Base-by-base conservation (phyloP, 208 protist species). In the Porcisia hertigi region DNA sequence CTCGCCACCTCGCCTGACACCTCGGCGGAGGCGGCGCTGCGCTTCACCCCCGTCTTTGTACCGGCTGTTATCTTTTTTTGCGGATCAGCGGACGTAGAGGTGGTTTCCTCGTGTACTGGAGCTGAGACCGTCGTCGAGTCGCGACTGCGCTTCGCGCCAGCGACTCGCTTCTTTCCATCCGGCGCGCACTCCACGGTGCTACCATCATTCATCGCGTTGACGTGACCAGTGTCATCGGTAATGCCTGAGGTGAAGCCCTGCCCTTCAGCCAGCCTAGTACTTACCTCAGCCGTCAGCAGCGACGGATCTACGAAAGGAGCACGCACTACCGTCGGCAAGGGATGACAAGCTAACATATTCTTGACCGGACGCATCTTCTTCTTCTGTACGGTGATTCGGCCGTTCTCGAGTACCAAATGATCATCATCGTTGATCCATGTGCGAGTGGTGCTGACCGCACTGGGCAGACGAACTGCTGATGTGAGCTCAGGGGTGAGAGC, bases 371-470 rank as follows among this genome's bases (percentile, higher is more conserved):
- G 70, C 59, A 76, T 30, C 64, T 59, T 64, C 18, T 57, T 70
- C 62, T 79, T 78, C 41, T 74, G 66, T 18, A 85, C 41, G 23
- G 53, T 71, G 0, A 82, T 54, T 8, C 60, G 75, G 11, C 76
- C 81, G 69, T 85, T 81, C 41, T 77, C 76, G 20, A 77, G 47
- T 20, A 78, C 57, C 34, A 80, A 57, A n/a, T 82, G 72, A n/a
- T 49, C 76, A 49, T 77, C 81, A 34, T 79, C 76, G 53, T 77
- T 58, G 16, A 82, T 60, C 78, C 78, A 77, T 39, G 69, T 82
- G n/a, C 71, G 71, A 53, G 72, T 76, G 3, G 54, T 55, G 3
- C 36, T 39, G 4, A 63, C 14, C 18, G 47, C 30, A 43, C 47
- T 25, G 25, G 30, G 66, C 14, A 25, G 64, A 53, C 14, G 62